Base-by-base conservation (phyloP, 331 rosid species). In the Ulmus americana region DNA sequence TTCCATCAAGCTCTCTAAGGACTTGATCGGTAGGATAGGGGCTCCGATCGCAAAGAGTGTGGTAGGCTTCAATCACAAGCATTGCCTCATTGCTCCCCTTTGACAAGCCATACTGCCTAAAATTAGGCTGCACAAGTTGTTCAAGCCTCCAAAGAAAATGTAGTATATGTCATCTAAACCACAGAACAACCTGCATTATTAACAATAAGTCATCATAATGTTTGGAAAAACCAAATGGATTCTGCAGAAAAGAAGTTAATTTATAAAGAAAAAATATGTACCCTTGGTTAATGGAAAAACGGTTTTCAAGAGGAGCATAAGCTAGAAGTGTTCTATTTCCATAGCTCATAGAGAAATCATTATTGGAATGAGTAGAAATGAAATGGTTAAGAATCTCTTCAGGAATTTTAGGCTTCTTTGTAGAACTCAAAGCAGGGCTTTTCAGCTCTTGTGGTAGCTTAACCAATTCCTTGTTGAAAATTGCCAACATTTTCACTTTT, bases 21-120 rank as follows among this genome's bases (percentile, higher is more conserved):
- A 92, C 98, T 72, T 92, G 95, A 81, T 89, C 97, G 7, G 95
- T 95, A 0, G 97, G 97, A 74, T 86, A 92, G 0, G 95, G 98
- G 16, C 90, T 90, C 8, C 98, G 74, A 50, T 92, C 98, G 0
- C 98, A 82, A 28, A 92, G 95, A 12, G 98, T 92, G 76, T 84
- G 68, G 38, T 89, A 92, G 18, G 95, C 95, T 79, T 89, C 85
- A 3, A 64, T 86, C 70, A 92, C 83, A 40, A 92, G 76, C 79
- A 89, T 63, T 3, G 97, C 97, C 75, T 92, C 97, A 13, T 92
- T 81, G 39, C 83, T 77, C 62, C 69, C 73, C 79, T 89, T 92
- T 49, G 91, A 80, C 7, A 89, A 71, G 4, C 97, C 95, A 65
- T 92, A 89, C 58, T 87, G 98, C 78, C 59, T 87, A 20, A 20